Percentiles rank a stretch among this genome's conserved stretches.
phyloP scores from a whole-genome alignment of 108 stramenopile species.

The Phaeodactylum tricornutum region DNA sequence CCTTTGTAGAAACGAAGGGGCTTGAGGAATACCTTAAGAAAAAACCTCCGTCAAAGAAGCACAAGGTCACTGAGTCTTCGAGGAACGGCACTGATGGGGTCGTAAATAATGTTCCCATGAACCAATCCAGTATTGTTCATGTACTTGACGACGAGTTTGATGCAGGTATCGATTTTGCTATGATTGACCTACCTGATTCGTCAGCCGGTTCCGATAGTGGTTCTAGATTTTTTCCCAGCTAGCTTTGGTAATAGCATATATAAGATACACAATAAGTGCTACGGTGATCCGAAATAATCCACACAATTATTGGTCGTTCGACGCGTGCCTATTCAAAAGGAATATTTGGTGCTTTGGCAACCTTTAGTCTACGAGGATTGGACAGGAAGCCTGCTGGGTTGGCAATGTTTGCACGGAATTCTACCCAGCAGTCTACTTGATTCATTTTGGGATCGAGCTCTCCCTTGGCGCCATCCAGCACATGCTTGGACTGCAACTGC shows the following conservation, averaged over 20 bases:
- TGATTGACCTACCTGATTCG: slow-evolving; percentile 21
- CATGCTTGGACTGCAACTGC: slow-evolving; percentile 61
- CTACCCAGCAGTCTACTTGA: slow-evolving; percentile 74
- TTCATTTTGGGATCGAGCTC: slow-evolving; percentile 11
- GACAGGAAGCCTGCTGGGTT: slow-evolving; percentile 45
- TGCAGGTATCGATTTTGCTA: slow-evolving; percentile 31
- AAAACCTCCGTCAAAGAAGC: slow-evolving; percentile 5
- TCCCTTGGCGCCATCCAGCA: slow-evolving; percentile 23
- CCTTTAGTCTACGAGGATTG: slow-evolving; percentile 10
- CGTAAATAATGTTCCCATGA: too few species aligned
- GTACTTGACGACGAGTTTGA: slow-evolving; percentile 47
- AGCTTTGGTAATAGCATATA: too few species aligned
- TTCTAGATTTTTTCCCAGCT: too few species aligned
- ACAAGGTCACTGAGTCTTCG: too few species aligned
- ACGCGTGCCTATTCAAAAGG: slow-evolving; percentile 68
- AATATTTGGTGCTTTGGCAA: slow-evolving; percentile 55
- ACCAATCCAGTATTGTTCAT: too few species aligned
- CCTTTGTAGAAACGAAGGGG: slow-evolving; percentile 47
- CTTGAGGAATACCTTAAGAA: slow-evolving; percentile 34
- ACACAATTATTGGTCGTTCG: too few species aligned
- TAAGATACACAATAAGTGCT: too few species aligned
- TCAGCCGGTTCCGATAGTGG: too few species aligned
- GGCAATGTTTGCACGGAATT: slow-evolving; percentile 69
- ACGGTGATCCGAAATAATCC: too few species aligned
- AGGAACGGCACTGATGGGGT: too few species aligned